These are phyloP conservation scores for Aschersonia sp. DNA, from an alignment of 2,329 filamentous ascomycete genomes.

Conservation along the genomic window DNA sequence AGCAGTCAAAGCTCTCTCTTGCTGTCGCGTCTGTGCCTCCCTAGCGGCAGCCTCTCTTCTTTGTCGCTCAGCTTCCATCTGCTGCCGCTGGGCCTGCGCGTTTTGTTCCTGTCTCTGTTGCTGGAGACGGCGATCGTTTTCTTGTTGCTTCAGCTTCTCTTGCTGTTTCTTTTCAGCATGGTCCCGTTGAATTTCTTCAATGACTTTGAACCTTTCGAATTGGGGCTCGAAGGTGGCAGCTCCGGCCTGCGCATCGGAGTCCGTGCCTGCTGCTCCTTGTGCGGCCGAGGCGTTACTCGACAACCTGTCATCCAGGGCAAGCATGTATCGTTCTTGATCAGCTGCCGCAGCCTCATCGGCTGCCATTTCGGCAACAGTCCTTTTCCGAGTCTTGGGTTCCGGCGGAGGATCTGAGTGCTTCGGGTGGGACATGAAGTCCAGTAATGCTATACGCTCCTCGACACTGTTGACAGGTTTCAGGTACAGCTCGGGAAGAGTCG, in stretches of 20 bases:
- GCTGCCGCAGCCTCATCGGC: conserved; percentile 88
- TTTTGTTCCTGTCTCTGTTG: conserved; percentile 27
- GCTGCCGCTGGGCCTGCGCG: conserved; percentile 29
- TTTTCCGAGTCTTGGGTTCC: conserved; percentile 76
- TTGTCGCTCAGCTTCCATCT: conserved; percentile 28
- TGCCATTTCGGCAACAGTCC: conserved; percentile 86
- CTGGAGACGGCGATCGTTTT: conserved; percentile 40
- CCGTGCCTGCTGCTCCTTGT: conserved; percentile 42
- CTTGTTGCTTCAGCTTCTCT: conserved; percentile 55
- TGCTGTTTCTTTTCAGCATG: conserved; percentile 64
- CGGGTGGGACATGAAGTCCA: conserved; percentile 61
- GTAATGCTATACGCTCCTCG: conserved; percentile 54
- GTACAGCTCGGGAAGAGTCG: conserved; percentile 60
- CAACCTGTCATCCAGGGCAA: conserved; percentile 75
- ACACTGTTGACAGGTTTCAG: conserved; percentile 60
- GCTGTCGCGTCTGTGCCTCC: conserved; percentile 21
- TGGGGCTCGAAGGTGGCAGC: conserved; percentile 65
- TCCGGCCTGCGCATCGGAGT: conserved; percentile 58
- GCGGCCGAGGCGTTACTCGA: conserved; percentile 43
- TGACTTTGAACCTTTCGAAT: conserved; percentile 83
- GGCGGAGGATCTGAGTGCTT: conserved; percentile 65
- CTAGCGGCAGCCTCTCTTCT: conserved; percentile 20
- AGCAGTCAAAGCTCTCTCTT: conserved; percentile 18
- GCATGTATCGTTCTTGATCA: conserved; percentile 82
- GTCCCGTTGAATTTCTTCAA: conserved; percentile 69